Evolutionary conservation across 2,329 filamentous ascomycete species (phyloP), one percentile per base, ranked within the genome.

Genomic region (Epichloe sibirici): DNA sequence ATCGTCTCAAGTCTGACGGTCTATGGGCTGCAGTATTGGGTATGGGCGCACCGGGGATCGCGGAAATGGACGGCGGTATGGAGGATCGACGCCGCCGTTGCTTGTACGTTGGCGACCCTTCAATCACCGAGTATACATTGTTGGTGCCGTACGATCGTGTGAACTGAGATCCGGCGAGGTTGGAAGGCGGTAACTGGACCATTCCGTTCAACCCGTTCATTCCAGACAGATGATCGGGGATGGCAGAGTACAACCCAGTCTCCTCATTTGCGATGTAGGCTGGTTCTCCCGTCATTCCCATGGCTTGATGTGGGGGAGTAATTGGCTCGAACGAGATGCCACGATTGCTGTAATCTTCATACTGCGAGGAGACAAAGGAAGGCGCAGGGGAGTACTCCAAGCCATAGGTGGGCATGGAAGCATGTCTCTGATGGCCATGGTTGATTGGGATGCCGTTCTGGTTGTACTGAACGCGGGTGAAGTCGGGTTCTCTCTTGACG

Each of bases 181-280:
- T 93, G 13, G 90, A 90, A 4, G 87, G 86, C 17, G 90, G 90
- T 45, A 96, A 77, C 67, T 94, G 88, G 73, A 95, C 90, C 79
- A 97, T 86, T 51, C 88, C 85, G 66, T 91, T 89, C 65, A 95
- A 83, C 13, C 81, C 81, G 58, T 83, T 82, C 58, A 89, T 83
- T 54, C 83, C 77, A 55, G 72, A 73, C 60, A 88, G 77, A 64
- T 94, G 84, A 63, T 97, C 91, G 11, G 91, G 90, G 61, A 97
- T 95, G 45, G 88, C 90, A 51, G 90, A 91, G 77, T 96, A 97
- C 47, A 97, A 78, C 54, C 90, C 90, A 45, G 91, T 95, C 69
- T 97, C 93, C 73, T 98, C 93, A 66, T 96, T 96, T 57, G 91
- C 89, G 68, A 98, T 95, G 73, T 97, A 98, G 9, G 93, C 89